Conservation (phyloP, 352 stramenopile species). For the Globisporangium apiculatum region DNA sequence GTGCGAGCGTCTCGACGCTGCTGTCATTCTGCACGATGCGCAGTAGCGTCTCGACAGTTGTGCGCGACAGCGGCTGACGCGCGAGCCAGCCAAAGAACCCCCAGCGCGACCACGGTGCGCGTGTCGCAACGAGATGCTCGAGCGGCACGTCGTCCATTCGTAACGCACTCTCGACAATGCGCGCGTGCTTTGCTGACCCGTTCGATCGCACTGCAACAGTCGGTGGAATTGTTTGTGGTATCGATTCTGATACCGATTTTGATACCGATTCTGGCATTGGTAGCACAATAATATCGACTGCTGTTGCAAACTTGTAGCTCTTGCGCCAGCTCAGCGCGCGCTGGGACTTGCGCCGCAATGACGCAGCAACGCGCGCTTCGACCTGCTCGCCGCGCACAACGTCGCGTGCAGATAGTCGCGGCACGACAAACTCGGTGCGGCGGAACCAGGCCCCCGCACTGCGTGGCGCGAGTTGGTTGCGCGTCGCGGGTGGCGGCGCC, state of each 20-base stretch:
- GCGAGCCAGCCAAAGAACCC: constrained; percentile 16
- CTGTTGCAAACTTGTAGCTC: not conserved
- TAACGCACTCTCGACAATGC: constrained; percentile 8
- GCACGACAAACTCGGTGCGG: constrained; percentile 31
- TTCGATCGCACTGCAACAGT: not conserved
- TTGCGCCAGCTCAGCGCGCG: constrained; percentile 7
- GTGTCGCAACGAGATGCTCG: constrained; percentile 7
- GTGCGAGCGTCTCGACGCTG: constrained; percentile 9
- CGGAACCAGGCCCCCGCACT: constrained; percentile 26
- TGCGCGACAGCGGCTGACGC: not conserved
- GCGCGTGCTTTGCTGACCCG: constrained; percentile 3
- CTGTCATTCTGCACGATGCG: constrained; percentile 8
- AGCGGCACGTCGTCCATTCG: constrained; percentile 3
- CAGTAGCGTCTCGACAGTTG: constrained; percentile 6
- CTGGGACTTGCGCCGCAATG: constrained; percentile 12
- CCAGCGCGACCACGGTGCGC: constrained; percentile 5
- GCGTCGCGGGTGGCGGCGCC: constrained; percentile 1
- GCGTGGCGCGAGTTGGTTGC: constrained; percentile 8
- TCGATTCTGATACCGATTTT: not conserved
- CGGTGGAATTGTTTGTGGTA: no score
- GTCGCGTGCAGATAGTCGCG: constrained; percentile 13
- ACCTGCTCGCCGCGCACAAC: constrained; percentile 16
- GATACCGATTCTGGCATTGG: not conserved
- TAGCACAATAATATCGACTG: not conserved
- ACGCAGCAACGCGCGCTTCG: constrained; percentile 3